Percentiles rank a stretch among this genome's conserved stretches.
These are phyloP conservation scores for Saccharomycopsis guyanensis DNA, from an alignment of 805 yeast genomes.

Conservation along the genomic window DNA sequence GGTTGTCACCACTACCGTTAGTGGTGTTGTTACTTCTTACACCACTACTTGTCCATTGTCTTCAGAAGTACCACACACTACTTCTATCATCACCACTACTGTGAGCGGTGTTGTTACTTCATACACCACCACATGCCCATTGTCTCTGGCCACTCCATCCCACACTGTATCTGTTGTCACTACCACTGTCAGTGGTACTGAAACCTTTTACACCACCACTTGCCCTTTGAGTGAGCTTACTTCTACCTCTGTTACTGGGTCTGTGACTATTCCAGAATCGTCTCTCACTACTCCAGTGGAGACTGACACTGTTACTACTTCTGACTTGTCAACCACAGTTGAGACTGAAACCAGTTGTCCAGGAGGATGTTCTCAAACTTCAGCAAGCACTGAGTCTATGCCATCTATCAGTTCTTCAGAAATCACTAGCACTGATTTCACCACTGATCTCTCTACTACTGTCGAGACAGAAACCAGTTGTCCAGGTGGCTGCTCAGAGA, in stretches of 20 bases:
- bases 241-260: not conserved
- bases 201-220: slow-evolving; percentile 11
- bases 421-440: not conserved
- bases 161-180: slow-evolving; percentile 3
- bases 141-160: not conserved
- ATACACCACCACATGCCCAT: slow-evolving; percentile 10
- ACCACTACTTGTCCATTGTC: not conserved
- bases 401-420: not conserved
- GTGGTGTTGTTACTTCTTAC: not conserved
- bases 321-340: not conserved
- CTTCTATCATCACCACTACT: slow-evolving; percentile 6
- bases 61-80: too few relatives aligned
- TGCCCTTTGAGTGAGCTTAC: slow-evolving; percentile 5
- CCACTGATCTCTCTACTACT: not conserved
- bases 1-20: not conserved
- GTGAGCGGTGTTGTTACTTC: slow-evolving; percentile 5
- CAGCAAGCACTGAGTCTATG: not conserved
- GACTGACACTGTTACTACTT: not conserved
- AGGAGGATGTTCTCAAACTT: slow-evolving; percentile 4
- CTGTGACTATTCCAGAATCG: not conserved
- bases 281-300: not conserved
- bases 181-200: slow-evolving; percentile 4
- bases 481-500: slow-evolving; percentile 2
- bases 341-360: slow-evolving; percentile 7
- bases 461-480: slow-evolving; percentile 4